Conservation (phyloP, 192 early-diverging fungal genomes). For the Podila epicladia region DNA sequence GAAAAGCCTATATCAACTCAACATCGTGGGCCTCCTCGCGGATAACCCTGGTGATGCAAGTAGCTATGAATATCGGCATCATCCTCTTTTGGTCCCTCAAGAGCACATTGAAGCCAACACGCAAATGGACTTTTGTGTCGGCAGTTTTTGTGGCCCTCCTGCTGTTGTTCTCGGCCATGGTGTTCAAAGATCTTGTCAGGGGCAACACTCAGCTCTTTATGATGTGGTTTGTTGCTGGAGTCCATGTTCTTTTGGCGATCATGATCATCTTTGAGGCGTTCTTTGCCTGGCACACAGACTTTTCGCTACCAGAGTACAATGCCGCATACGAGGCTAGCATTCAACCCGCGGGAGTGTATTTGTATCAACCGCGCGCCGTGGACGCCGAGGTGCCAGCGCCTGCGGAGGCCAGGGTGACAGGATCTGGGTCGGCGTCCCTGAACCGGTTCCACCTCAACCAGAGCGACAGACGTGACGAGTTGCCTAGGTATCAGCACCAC, state of each 20-base stretch:
- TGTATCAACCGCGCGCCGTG: not conserved
- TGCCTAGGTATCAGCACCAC: not conserved
- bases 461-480: not conserved
- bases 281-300: not conserved
- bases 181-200: not conserved
- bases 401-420: not conserved
- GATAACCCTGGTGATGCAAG: not conserved
- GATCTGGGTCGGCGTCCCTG: not conserved
- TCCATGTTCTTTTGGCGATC: not conserved
- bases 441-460: not conserved
- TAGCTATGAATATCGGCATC: not conserved
- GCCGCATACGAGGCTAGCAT: not conserved
- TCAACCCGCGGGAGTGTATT: not conserved
- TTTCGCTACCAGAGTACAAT: not conserved
- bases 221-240: not conserved
- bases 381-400: not conserved
- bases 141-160: not conserved
- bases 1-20: not conserved
- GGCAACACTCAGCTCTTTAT: not conserved
- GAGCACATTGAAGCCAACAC: not conserved
- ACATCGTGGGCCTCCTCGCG: not conserved
- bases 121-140: not conserved
- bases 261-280: not conserved
- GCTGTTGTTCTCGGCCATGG: not conserved
- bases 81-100: not conserved